phyloP scores from a whole-genome alignment of 1,139 yeast species.

The Schizosaccharomyces versatilis region DNA sequence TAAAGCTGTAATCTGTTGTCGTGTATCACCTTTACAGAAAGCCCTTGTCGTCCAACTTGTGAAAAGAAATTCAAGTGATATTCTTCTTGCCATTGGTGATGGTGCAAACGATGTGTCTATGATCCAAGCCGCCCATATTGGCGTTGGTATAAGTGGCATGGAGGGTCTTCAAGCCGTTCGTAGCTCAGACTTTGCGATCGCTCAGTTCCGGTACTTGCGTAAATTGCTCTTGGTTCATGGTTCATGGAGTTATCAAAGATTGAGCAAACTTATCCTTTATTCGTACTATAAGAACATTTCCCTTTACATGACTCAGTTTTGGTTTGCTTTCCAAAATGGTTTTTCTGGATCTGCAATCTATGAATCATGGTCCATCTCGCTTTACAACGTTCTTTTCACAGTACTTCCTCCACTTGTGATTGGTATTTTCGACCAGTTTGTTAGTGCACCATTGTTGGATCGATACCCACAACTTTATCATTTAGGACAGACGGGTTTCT shows the following conservation, averaged over 20 bases:
- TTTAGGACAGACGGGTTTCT: constrained; percentile 68
- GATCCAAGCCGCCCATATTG: constrained; percentile 98
- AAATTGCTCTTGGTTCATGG: constrained; percentile 84
- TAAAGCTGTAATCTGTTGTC: constrained; percentile 88
- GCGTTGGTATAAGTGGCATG: constrained; percentile 95
- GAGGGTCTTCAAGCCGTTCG: constrained; percentile 99
- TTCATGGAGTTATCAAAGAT: constrained; percentile 89
- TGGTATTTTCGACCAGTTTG: constrained; percentile 93
- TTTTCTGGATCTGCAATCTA: constrained; percentile 89
- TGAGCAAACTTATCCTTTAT: constrained; percentile 74
- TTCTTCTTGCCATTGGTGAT: constrained; percentile 85
- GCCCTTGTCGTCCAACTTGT: constrained; percentile 90
- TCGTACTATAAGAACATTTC: constrained; percentile 92
- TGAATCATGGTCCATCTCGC: constrained; percentile 95
- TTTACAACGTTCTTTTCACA: constrained; percentile 86
- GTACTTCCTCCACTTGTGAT: constrained; percentile 88
- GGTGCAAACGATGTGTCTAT: constrained; percentile 97
- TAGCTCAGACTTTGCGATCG: constrained; percentile 91
- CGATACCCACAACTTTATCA: constrained; percentile 83
- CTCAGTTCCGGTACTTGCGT: constrained; percentile 72
- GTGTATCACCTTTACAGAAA: constrained; percentile 93
- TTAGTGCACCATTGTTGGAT: constrained; percentile 68
- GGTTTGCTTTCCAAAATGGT: constrained; percentile 85
- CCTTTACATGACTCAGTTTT: constrained; percentile 89
- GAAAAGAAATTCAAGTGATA: constrained; percentile 44